Percentiles rank a stretch among this genome's conserved stretches.
Conservation (phyloP, 2,329 filamentous ascomycete genomes). For the Verticillium longisporum region DNA sequence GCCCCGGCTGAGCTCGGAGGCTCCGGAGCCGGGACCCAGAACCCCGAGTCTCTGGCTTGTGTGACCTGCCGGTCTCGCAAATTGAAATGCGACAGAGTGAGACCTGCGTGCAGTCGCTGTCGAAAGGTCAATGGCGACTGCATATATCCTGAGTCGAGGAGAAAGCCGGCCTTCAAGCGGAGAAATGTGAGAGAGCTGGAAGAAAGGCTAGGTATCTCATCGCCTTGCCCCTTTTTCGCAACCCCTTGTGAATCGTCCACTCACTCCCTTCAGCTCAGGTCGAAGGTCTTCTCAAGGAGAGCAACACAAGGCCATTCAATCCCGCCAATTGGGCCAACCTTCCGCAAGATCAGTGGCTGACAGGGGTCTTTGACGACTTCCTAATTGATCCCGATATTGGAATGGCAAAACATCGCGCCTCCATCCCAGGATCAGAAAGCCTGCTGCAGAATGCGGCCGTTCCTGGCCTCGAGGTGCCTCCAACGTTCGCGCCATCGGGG, state of each 20-base stretch:
- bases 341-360: neutral
- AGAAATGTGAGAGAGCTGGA: slow-evolving; percentile 89
- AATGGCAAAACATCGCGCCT: slow-evolving; percentile 4
- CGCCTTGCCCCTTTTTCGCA: slow-evolving; percentile 6
- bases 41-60: slow-evolving; percentile 59
- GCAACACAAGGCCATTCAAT: slow-evolving; percentile 30
- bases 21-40: slow-evolving; percentile 1
- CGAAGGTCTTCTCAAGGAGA: slow-evolving; percentile 69
- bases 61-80: slow-evolving; percentile 79
- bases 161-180: slow-evolving; percentile 82
- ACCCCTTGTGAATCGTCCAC: neutral
- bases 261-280: slow-evolving; percentile 63
- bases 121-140: slow-evolving; percentile 68
- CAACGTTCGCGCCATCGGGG: neutral
- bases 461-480: neutral
- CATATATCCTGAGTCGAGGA: slow-evolving; percentile 80
- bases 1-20: neutral
- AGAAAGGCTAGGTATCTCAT: slow-evolving; percentile 65
- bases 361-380: slow-evolving; percentile 11
- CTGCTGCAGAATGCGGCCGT: neutral
- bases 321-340: neutral
- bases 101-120: slow-evolving; percentile 76
- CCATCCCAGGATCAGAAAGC: neutral
- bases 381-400: slow-evolving; percentile 11
- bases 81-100: slow-evolving; percentile 76